Base-by-base conservation (phyloP, 257 asterid genomes). In the Orobanche coerulescens region DNA sequence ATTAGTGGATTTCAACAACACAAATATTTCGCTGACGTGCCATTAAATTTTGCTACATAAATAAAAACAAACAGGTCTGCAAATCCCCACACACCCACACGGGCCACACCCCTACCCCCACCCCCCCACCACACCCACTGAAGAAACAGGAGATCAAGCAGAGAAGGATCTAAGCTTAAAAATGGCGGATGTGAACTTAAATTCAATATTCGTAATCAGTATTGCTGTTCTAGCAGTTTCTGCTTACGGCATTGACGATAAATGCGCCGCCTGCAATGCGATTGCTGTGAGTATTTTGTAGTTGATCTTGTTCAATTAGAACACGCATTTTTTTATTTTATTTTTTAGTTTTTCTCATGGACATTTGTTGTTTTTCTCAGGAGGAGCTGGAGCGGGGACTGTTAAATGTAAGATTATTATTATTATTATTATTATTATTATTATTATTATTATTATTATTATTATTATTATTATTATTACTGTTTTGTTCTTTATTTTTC, bases 311-410 rank as follows among this genome's bases (percentile, higher is more conserved):
- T 47, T 6, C n/a, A 47, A 47, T 47, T 14, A 8, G 24, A 18
- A 22, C 4, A 13, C 18, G 2, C 8, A 6, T 58, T 3, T 2
- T 14, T 13, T 37, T 30, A 28, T 23, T 28, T 14, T 30, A 5
- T 16, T 12, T 16, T 9, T 40, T 30, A 20, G 31, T 55, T 62
- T 71, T 23, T 0, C 48, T 28, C 15, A 48, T 31, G 50, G 7
- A 49, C 4, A 5, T 34, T 60, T 70, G 20, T 50, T 67, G 55
- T 30, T 54, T 75, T 58, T 75, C 46, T 57, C 94, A 88, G 98
- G 94, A 76, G 78, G 98, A 84, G 88, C 83, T 86, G 77, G 96
- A 88, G 82, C 84, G 58, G 15, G 96, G 95, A 69, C 82, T 92
- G 11, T 50, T 75, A 74, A 85, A 77, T 34, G 96, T 84, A 67